Conservation (phyloP, 148 eudicot species). For the Nepenthes gracilis region DNA sequence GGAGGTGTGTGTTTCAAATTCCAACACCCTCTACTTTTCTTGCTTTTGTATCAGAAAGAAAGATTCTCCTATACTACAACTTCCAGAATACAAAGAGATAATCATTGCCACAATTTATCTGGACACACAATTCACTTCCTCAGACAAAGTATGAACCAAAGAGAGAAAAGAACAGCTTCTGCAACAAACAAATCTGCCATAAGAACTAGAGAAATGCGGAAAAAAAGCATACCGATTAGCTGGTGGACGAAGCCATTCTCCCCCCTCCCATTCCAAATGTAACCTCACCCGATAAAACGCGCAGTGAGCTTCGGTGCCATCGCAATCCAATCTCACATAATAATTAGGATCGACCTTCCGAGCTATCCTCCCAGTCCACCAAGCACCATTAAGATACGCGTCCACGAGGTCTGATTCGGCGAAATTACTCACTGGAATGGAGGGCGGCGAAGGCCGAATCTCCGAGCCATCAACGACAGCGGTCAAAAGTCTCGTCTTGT, state of each 20-base stretch:
- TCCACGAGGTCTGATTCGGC: not conserved
- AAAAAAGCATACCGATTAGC: too few relatives aligned
- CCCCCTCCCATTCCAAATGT: conserved; percentile 1
- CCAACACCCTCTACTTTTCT: too few relatives aligned
- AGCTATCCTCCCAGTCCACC: conserved; percentile 1
- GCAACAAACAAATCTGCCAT: too few relatives aligned
- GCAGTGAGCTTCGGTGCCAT: not conserved
- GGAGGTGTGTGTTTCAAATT: too few relatives aligned
- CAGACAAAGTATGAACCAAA: too few relatives aligned
- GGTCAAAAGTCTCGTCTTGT: conserved; percentile 1
- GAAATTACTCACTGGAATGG: not conserved
- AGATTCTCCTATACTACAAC: too few relatives aligned
- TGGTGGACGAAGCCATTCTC: not conserved
- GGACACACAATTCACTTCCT: too few relatives aligned
- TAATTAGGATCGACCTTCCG: conserved; percentile 2
- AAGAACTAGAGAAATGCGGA: too few relatives aligned
- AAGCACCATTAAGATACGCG: not conserved
- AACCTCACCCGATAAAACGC: conserved; percentile 1
- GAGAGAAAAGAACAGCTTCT: too few relatives aligned
- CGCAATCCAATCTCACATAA: not conserved
- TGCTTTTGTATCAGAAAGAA: too few relatives aligned
- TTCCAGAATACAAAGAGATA: too few relatives aligned
- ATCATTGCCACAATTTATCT: too few relatives aligned
- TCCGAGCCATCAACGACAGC: not conserved
- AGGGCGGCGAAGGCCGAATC: conserved; percentile 2